Evolutionary conservation across 2,329 filamentous ascomycete species (phyloP).

Genomic region (Akanthomyces muscarius): DNA sequence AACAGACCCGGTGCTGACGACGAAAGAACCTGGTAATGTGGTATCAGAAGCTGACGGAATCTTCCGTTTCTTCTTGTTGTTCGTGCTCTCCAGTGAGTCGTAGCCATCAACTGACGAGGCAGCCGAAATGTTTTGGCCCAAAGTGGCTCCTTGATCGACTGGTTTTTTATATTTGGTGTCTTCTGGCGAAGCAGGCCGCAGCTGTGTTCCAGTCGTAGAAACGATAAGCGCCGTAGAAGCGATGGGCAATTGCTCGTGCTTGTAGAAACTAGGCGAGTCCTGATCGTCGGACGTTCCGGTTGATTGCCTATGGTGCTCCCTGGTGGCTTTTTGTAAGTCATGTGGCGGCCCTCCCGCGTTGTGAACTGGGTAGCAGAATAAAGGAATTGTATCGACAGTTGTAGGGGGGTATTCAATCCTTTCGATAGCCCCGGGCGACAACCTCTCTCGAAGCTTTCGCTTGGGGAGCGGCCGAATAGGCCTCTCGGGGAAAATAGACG

Average conservation of each 20-base stretch:
- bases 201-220: neutral
- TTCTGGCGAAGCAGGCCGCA: neutral
- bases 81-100: conserved; percentile 96
- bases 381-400: conserved; percentile 63
- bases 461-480: conserved; percentile 91
- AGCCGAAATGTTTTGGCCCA: conserved; percentile 51
- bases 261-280: neutral
- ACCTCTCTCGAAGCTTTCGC: conserved; percentile 78
- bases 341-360: conserved; percentile 42
- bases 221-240: neutral
- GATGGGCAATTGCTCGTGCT: neutral
- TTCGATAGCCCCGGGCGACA: conserved; percentile 80
- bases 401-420: conserved; percentile 78
- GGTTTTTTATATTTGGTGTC: neutral
- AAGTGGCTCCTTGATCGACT: neutral
- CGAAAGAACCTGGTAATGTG: conserved; percentile 33
- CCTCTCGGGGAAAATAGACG: conserved; percentile 79
- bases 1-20: conserved; percentile 16
- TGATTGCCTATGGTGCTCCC: neutral
- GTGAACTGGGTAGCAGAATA: conserved; percentile 63
- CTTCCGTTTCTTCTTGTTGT: conserved; percentile 99
- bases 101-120: conserved; percentile 78
- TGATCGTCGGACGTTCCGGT: neutral
- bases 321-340: neutral
- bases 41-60: conserved; percentile 83